Base-by-base conservation (phyloP, 2,329 filamentous ascomycete genomes). In the Aureobasidium sp. region DNA sequence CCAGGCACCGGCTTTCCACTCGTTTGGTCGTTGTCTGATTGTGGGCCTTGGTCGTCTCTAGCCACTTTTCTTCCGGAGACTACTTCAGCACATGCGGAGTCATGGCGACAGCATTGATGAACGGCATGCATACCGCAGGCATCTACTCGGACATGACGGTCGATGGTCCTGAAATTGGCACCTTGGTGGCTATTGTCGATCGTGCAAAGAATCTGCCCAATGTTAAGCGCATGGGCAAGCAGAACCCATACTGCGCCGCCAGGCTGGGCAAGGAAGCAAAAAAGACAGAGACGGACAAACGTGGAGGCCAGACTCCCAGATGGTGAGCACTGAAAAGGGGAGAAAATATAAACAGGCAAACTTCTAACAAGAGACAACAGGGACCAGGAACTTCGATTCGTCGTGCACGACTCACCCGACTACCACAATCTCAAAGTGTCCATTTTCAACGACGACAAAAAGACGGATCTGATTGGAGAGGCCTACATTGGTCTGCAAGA, bases 381-480 rank as follows among this genome's bases (percentile, higher is more conserved):
- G 94, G 94, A 99, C 74, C 91, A 97, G 76, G 94, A 99, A 75
- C 83, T 99, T 48, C 90, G 94, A 64, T 99, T 97, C 72, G 90
- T 85, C 48, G 94, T 99, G 16, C 93, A 97, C 81, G 92, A 97
- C 71, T 97, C 91, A 16, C 87, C 91, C 21, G 94, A 99, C 76
- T 99, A 99, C 79, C 91, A 91, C 76, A 90, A 92, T 72, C 82
- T 99, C 62, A 99, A 99, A 73, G 82, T 97, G 16, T 97, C 93
- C 3, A 85, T 97, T 6, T 99, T 99, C 78, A 97, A 96, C 72
- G 94, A 99, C 70, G 94, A 99, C 76, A 97, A 97, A 78, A 95
- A 89, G 78, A 97, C 93, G 0, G 94, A 99, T 67, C 76, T 99
- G 66, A 97, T 99, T 68, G 94, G 94, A 66, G 94, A 99, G 75